phyloP scores from a whole-genome alignment of 805 yeast species.

The Jamesozyma rosinii region DNA sequence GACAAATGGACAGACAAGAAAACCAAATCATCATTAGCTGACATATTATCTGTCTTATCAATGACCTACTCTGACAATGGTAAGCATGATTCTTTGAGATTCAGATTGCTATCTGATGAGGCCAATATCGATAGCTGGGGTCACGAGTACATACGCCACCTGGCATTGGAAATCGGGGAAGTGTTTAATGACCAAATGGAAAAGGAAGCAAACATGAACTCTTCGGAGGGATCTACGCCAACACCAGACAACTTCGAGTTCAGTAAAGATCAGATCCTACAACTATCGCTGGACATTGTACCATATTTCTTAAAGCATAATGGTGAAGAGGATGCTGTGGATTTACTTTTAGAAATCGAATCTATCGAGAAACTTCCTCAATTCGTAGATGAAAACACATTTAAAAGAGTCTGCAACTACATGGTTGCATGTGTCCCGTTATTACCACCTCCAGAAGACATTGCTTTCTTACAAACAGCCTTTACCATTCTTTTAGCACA shows the following conservation, averaged over 20 bases:
- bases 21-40: slow-evolving; percentile 60
- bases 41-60: slow-evolving; percentile 82
- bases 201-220: slow-evolving; percentile 20
- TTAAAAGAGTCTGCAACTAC: slow-evolving; percentile 82
- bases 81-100: slow-evolving; percentile 68
- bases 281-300: slow-evolving; percentile 65
- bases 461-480: slow-evolving; percentile 78
- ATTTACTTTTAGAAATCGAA: slow-evolving; percentile 82
- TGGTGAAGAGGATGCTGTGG: slow-evolving; percentile 98
- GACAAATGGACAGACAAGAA: slow-evolving; percentile 51
- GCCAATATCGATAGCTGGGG: slow-evolving; percentile 82
- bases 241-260: slow-evolving; percentile 17
- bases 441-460: slow-evolving; percentile 89
- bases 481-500: slow-evolving; percentile 73
- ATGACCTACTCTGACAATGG: slow-evolving; percentile 87
- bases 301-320: slow-evolving; percentile 89
- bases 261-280: slow-evolving; percentile 39
- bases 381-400: slow-evolving; percentile 77
- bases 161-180: slow-evolving; percentile 91
- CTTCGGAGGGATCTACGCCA: slow-evolving; percentile 10
- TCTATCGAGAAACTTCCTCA: slow-evolving; percentile 71
- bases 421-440: slow-evolving; percentile 95
- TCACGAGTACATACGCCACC: slow-evolving; percentile 92
- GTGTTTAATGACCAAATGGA: slow-evolving; percentile 52
- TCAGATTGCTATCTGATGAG: slow-evolving; percentile 54